Conservation (phyloP, 169 alveolate genomes). For the Eimeria sp. region DNA sequence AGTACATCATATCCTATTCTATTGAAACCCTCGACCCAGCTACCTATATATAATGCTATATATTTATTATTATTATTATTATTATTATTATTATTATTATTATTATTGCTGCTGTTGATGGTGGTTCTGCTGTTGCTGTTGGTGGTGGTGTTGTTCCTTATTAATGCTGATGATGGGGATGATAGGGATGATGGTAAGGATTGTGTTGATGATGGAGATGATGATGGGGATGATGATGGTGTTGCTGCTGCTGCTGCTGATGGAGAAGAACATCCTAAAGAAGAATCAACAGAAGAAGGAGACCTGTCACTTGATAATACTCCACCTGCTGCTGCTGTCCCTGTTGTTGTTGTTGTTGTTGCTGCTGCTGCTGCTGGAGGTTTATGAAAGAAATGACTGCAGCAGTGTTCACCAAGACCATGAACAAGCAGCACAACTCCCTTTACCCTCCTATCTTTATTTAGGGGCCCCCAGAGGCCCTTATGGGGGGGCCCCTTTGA, state of each 20-base stretch:
- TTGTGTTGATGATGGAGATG: background rate
- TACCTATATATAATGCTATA: background rate
- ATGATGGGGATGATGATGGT: background rate
- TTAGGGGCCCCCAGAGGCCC: constrained; percentile 21
- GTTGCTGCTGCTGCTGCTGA: background rate
- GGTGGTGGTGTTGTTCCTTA: background rate
- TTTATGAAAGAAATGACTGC: constrained; percentile 64
- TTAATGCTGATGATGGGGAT: background rate
- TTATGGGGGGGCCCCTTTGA: background rate
- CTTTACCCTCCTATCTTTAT: background rate
- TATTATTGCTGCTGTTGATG: background rate
- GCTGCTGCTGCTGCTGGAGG: background rate
- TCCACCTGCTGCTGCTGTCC: background rate
- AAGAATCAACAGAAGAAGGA: background rate
- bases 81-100: background rate
- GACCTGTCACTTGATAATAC: background rate
- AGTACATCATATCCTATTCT: constrained; percentile 56
- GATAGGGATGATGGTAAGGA: background rate
- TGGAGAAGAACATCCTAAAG: too few species aligned
- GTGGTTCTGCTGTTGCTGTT: background rate
- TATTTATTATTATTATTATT: background rate
- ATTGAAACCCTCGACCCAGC: constrained; percentile 80
- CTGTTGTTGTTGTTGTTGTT: background rate
- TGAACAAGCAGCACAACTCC: constrained; percentile 80
- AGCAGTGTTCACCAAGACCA: constrained; percentile 81